Conservation (phyloP, 2,329 filamentous ascomycete species). For the Clonostachys chloroleuca region DNA sequence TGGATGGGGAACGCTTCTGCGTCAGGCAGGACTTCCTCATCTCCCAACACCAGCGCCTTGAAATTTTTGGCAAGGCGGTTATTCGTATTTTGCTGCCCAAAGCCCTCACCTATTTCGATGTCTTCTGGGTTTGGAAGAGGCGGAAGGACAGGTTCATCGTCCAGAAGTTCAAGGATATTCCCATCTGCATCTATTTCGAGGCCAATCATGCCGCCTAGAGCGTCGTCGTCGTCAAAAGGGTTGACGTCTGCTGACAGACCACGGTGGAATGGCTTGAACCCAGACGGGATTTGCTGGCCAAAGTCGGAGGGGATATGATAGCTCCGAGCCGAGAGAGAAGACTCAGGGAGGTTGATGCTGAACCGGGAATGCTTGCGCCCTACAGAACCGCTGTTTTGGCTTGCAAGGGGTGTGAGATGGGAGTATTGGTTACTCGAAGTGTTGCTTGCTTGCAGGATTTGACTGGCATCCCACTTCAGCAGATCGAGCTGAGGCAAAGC, state of each 20-base stretch:
- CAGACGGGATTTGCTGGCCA: slow-evolving; percentile 19
- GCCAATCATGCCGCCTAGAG: slow-evolving; percentile 33
- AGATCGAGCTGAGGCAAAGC: slow-evolving; percentile 23
- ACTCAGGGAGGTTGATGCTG: slow-evolving; percentile 16
- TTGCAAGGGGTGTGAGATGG: slow-evolving; percentile 28
- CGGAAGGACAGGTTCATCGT: slow-evolving; percentile 39
- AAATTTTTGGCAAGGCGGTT: too few relatives aligned
- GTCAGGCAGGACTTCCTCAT: slow-evolving; percentile 29
- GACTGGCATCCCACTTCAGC: slow-evolving; percentile 19
- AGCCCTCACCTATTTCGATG: too few relatives aligned
- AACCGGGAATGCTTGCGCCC: not conserved
- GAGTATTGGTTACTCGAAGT: slow-evolving; percentile 24
- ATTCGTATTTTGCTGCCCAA: too few relatives aligned
- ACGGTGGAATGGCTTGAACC: slow-evolving; percentile 10
- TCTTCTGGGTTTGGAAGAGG: slow-evolving; percentile 16
- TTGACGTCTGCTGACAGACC: slow-evolving; percentile 16
- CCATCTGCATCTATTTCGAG: slow-evolving; percentile 48
- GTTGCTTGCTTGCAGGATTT: slow-evolving; percentile 20
- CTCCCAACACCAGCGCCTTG: slow-evolving; percentile 19
- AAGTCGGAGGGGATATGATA: slow-evolving; percentile 27
- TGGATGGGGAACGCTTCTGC: slow-evolving; percentile 22
- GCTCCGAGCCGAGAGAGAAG: slow-evolving; percentile 23
- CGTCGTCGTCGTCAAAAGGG: slow-evolving; percentile 31
- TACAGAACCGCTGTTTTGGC: not conserved
- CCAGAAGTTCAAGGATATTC: slow-evolving; percentile 36